Evolutionary conservation across 352 stramenopile genomes (phyloP), one percentile per base, ranked within the genome.

Genomic region (Phytophthora hibernalis): DNA sequence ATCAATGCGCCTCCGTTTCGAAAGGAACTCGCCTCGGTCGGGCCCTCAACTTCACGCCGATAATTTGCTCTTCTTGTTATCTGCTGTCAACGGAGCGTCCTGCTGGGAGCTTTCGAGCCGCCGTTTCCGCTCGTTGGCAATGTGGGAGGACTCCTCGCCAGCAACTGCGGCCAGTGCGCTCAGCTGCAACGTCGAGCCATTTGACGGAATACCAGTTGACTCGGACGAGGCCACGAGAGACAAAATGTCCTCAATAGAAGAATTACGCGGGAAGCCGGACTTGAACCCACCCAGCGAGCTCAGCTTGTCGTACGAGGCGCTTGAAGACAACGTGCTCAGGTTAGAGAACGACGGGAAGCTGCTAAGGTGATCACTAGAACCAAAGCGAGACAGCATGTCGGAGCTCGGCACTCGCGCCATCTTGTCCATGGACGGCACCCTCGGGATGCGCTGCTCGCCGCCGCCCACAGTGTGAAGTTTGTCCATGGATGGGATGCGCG

Each of bases 191-290:
- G 80, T 79, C 18, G 84, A 93, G 37, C 80, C 79, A 64, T 75
- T 81, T 3, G 71, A 83, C 3, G 70, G 61, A 43, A 85, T 47
- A 38, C 81, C 74, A 4, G 72, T 76, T n/a, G 74, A 82, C 69
- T 93, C 85, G 3, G 85, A 93, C 31, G 83, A 91, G 18, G 87
- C 87, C 42, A 95, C 85, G 1, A 95, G 74, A 54, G 87, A 95
- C 48, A 95, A 59, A 67, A 95, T 95, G 56, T 95, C 87, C 58
- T 95, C 87, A 42, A 95, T 93, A 13, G 87, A 95, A 20, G 87
- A 95, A 68, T 95, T 95, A 28, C 86, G 86, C 15, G 86, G 86
- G 52, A 95, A 92, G 5, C 70, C 61, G 43, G 78, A 80, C 50
- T 80, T 85, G 60, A 77, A 77, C 10, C 71, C 63, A 48, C 68